These are phyloP conservation scores for Globisporangium nunn DNA, from an alignment of 352 stramenopile genomes.

Conservation along the genomic window DNA sequence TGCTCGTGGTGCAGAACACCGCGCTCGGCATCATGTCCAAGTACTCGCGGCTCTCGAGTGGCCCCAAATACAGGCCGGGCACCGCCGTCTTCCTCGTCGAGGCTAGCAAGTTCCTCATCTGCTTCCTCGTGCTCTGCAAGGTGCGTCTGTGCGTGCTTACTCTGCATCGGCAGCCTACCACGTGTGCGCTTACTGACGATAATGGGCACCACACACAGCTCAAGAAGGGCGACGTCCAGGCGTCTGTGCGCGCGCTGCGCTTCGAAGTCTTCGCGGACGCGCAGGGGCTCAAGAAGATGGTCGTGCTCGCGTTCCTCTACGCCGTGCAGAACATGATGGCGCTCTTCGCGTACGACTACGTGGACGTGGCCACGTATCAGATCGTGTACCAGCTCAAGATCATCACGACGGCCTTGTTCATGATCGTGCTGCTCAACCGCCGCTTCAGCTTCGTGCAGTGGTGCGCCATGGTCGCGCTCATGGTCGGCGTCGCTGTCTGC, in stretches of 20 bases:
- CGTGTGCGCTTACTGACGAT: too few species aligned
- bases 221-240: conserved; percentile 49
- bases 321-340: conserved; percentile 85
- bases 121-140: conserved; percentile 64
- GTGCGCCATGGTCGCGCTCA: conserved; percentile 79
- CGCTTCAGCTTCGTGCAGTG: conserved; percentile 81
- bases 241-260: conserved; percentile 52
- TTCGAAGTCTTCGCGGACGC: conserved; percentile 77
- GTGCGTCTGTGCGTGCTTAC: conserved; percentile 4
- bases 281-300: conserved; percentile 79
- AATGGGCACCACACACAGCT: conserved; percentile 6
- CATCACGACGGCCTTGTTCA: conserved; percentile 87
- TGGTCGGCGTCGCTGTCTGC: conserved; percentile 79
- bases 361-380: conserved; percentile 87
- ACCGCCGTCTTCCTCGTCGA: conserved; percentile 81
- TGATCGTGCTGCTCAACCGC: conserved; percentile 83
- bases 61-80: conserved; percentile 78
- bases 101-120: conserved; percentile 76
- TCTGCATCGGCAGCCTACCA: neutral
- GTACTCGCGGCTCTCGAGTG: conserved; percentile 62
- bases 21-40: conserved; percentile 84
- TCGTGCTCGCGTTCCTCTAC: conserved; percentile 80
- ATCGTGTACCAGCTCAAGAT: conserved; percentile 90
- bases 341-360: conserved; percentile 84
- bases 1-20: conserved; percentile 86